Conservation (phyloP, 169 alveolate genomes). For the Cryptosporidium bovis region DNA sequence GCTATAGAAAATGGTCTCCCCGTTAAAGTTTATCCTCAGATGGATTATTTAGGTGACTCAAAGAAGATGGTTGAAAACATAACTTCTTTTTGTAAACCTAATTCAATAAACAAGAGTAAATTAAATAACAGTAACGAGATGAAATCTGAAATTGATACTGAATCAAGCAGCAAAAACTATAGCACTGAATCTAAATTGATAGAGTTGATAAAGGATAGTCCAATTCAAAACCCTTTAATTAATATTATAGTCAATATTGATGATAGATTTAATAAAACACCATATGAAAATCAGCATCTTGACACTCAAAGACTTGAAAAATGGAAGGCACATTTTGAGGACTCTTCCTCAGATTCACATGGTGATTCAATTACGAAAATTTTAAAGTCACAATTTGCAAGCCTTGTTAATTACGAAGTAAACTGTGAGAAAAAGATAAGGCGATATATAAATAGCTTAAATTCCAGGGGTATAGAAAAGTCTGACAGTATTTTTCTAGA, state of each 20-base stretch:
- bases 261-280: slow-evolving; percentile 7
- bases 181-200: slow-evolving; percentile 17
- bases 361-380: slow-evolving; percentile 9
- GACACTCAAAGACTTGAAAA: slow-evolving; percentile 29
- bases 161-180: not conserved
- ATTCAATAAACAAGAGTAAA: not conserved
- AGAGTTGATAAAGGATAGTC: slow-evolving; percentile 5
- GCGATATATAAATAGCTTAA: slow-evolving; percentile 7
- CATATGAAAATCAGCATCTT: not conserved
- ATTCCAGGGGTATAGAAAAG: not conserved
- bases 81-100: slow-evolving; percentile 27
- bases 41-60: slow-evolving; percentile 33
- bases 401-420: slow-evolving; percentile 19
- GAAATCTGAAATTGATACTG: not conserved
- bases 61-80: slow-evolving; percentile 21
- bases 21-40: slow-evolving; percentile 52
- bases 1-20: slow-evolving; percentile 64
- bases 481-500: slow-evolving; percentile 15
- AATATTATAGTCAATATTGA: slow-evolving; percentile 13
- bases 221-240: not conserved
- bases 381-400: slow-evolving; percentile 27
- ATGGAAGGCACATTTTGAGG: slow-evolving; percentile 53
- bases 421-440: slow-evolving; percentile 27
- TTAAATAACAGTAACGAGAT: not conserved
- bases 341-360: slow-evolving; percentile 21